Percentiles rank a stretch among this genome's conserved stretches.
Conservation (phyloP, 2,329 filamentous ascomycete species). For the Fusarium setosum region DNA sequence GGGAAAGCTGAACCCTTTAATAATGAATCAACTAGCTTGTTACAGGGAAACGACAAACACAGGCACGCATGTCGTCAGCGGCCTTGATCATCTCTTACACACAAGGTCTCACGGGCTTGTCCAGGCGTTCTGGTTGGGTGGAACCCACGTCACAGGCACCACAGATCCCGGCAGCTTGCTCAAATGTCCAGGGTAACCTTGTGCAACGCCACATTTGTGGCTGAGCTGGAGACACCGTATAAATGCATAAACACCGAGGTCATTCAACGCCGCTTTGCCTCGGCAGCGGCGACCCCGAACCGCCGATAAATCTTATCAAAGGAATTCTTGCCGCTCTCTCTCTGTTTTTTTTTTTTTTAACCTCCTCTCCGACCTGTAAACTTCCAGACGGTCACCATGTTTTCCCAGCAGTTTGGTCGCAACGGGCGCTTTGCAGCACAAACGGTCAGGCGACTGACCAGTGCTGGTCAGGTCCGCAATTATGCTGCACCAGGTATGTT, state of each 20-base stretch:
- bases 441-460: constrained; percentile 32
- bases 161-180: constrained; percentile 15
- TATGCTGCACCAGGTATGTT: constrained; percentile 44
- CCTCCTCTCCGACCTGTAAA: constrained; percentile 1
- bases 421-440: constrained; percentile 40
- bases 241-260: constrained; percentile 36
- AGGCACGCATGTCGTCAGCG: constrained; percentile 35
- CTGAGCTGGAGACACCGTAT: constrained; percentile 7
- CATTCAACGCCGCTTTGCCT: constrained; percentile 34
- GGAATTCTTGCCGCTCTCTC: not conserved
- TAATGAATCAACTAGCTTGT: constrained; percentile 1
- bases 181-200: not conserved
- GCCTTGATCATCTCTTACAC: constrained; percentile 29
- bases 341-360: not conserved
- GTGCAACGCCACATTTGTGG: constrained; percentile 5
- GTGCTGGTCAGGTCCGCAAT: constrained; percentile 33
- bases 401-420: constrained; percentile 39
- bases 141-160: constrained; percentile 31
- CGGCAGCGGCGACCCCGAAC: constrained; percentile 34
- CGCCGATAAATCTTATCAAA: too few relatives aligned
- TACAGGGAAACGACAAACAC: constrained; percentile 20
- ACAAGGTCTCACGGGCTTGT: constrained; percentile 27
- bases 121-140: constrained; percentile 29
- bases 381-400: constrained; percentile 25
- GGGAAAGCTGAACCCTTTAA: constrained; percentile 10